Evolutionary conservation across 2,329 filamentous ascomycete genomes (phyloP), one percentile per base, ranked within the genome.

Genomic region (Colletotrichum costaricense): DNA sequence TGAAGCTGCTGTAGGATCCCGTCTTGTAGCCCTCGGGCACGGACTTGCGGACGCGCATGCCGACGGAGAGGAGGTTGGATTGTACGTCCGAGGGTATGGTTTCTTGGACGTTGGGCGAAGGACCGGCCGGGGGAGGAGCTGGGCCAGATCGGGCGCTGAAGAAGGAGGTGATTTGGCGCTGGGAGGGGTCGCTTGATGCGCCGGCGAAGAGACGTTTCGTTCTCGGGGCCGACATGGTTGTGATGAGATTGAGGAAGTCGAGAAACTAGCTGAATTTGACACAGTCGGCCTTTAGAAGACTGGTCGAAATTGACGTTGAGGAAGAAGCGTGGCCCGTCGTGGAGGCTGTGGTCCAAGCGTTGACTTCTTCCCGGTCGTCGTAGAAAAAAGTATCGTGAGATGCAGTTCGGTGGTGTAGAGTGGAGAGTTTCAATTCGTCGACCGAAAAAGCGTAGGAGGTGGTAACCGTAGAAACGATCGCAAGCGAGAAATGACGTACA

Each of bases 21-120:
- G 94, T 97, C 86, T 97, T 97, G 88, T 98, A 98, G 73, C 96
- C 96, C 81, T 98, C 95, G 0, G 95, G 93, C 8, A 98, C 93
- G 12, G 94, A 94, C 85, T 98, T 98, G 80, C 96, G 93, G 63
- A 98, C 89, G 28, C 96, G 93, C 95, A 98, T 98, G 78, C 96
- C 96, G 76, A 98, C 96, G 78, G 89, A 94, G 55, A 98, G 87
- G n/a, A 98, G 91, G 75, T 93, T 93, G 46, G 95, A 89, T 82
- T 98, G 94, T 38, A 97, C 88, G 8, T 87, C 87, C 28, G 88
- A 82, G 1, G 94, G 91, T 16, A 95, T 86, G 4, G 81, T 78
- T 4, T 91, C 90, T 19, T 85, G 83, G 2, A 67, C 46, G 62
- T 58, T 68, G 24, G 73, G 54, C 58, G 72, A 66, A 11, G 67